Conservation (phyloP, 768 basidiomycete species). For the Pisolithus albus region DNA sequence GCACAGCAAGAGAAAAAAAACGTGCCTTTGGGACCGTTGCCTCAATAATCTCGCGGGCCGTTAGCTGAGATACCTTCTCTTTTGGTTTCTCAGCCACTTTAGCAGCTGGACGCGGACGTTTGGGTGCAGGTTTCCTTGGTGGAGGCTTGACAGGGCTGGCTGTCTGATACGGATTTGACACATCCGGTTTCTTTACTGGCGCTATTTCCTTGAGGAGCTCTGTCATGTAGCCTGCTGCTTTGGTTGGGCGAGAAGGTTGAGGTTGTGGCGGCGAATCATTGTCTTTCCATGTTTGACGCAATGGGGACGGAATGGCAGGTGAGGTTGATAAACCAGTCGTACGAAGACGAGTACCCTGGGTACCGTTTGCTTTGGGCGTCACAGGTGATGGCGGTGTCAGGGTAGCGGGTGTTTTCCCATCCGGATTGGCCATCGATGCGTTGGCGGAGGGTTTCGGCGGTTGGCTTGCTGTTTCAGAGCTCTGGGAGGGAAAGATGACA, state of each 20-base stretch:
- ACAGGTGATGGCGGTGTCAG: conserved; percentile 14
- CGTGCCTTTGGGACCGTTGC: conserved; percentile 69
- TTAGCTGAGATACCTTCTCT: conserved; percentile 28
- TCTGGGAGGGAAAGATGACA: conserved; percentile 15
- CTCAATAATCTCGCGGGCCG: conserved; percentile 67
- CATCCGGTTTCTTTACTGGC: conserved; percentile 55
- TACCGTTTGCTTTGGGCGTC: conserved; percentile 23
- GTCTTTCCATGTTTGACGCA: conserved; percentile 65
- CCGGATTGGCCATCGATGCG: conserved; percentile 22
- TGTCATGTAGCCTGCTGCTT: conserved; percentile 62
- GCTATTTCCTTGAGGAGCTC: conserved; percentile 67
- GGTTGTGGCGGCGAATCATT: conserved; percentile 34
- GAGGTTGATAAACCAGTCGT: conserved; percentile 42
- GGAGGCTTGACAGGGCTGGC: conserved; percentile 57
- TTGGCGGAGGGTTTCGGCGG: conserved; percentile 21
- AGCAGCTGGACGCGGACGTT: conserved; percentile 29
- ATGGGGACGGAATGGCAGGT: conserved; percentile 65
- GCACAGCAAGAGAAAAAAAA: conserved; percentile 3
- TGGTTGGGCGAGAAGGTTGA: conserved; percentile 39
- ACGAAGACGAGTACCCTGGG: conserved; percentile 31
- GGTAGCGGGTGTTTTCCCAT: conserved; percentile 23
- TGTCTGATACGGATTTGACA: conserved; percentile 74
- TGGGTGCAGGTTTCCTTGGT: conserved; percentile 34
- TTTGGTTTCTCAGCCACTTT: conserved; percentile 30
- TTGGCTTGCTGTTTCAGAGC: conserved; percentile 28